Evolutionary conservation across 2,329 filamentous ascomycete species (phyloP), one percentile per base, ranked within the genome.

Genomic region (Tolypocladium guangdongense): DNA sequence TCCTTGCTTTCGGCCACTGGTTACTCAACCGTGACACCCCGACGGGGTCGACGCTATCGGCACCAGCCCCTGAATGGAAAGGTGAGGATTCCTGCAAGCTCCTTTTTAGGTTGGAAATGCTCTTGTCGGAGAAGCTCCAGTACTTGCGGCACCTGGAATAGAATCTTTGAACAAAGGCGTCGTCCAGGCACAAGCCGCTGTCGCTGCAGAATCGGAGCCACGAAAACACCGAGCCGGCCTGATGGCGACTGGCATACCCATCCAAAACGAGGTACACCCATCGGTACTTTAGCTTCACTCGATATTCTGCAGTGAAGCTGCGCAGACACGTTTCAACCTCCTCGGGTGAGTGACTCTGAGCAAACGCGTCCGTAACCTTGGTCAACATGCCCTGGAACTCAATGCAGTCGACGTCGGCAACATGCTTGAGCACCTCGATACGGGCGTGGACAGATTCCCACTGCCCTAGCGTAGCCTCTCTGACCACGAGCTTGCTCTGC

Each of bases 321-420:
- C 62, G 62, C 2, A 70, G 57, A n/a, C 68, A 61, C 1, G 33
- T 35, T 6, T 70, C 66, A 12, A 66, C 56, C 32, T 68, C 59
- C 10, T 59, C 54, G 1, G 59, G 52, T 7, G 60, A 57, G 37
- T 66, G 61, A 2, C 39, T 43, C 48, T 64, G 59, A 16, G 59
- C 60, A 38, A 66, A 67, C 7, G 63, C 56, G 45, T 69, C 69
- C 3, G 74, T 75, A 2, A 72, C 53, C 52, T 57, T 61, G 1
- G 57, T 55, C 14, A 69, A 54, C 6, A 63, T 51, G 11, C 57
- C 57, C 51, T 65, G 65, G 36, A 66, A 65, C 16, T 62, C 58
- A 18, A 45, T 16, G 12, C 58, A 52, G 11, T 55, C 52, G 14
- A 58, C 53, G 36, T 60, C 57, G 39, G 51, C 59, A 8, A 39